phyloP scores from a whole-genome alignment of 2,329 filamentous ascomycete genomes.

The Aspergillus persii region DNA sequence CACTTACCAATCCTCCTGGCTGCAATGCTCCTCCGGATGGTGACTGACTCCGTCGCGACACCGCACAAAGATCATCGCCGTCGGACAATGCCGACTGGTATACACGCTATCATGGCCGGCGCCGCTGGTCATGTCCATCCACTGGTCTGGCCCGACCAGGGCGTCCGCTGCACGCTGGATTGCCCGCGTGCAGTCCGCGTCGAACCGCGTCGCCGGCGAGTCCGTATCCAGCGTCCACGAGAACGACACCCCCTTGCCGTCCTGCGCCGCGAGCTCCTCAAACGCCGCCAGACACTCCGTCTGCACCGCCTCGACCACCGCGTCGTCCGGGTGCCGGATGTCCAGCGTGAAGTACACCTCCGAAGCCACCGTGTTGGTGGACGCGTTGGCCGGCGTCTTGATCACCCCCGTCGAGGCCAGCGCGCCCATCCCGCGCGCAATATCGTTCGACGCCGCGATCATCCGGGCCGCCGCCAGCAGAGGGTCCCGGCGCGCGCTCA shows the following conservation, averaged over 20 bases:
- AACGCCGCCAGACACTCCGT: conserved; percentile 55
- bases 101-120: conserved; percentile 62
- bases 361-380: conserved; percentile 67
- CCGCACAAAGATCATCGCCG: conserved; percentile 64
- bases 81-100: conserved; percentile 54
- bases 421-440: conserved; percentile 56
- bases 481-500: conserved; percentile 61
- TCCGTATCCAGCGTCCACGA: conserved; percentile 59
- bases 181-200: conserved; percentile 60
- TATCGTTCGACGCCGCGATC: conserved; percentile 61
- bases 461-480: conserved; percentile 63
- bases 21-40: conserved; percentile 58
- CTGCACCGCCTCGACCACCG: conserved; percentile 55
- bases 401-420: conserved; percentile 66
- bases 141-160: conserved; percentile 51
- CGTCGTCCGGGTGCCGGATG: conserved; percentile 58
- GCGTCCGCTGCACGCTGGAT: conserved; percentile 56
- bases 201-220: conserved; percentile 57
- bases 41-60: conserved; percentile 58
- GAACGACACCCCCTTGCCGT: conserved; percentile 51
- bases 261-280: conserved; percentile 52
- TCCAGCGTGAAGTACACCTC: conserved; percentile 64
- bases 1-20: conserved; percentile 42
- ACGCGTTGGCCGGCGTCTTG: conserved; percentile 57
- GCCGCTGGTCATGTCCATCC: conserved; percentile 53